Evolutionary conservation across 73 alveolate genomes (phyloP), one percentile per base, ranked within the genome.

Genomic region (Effrenium voratum): DNA sequence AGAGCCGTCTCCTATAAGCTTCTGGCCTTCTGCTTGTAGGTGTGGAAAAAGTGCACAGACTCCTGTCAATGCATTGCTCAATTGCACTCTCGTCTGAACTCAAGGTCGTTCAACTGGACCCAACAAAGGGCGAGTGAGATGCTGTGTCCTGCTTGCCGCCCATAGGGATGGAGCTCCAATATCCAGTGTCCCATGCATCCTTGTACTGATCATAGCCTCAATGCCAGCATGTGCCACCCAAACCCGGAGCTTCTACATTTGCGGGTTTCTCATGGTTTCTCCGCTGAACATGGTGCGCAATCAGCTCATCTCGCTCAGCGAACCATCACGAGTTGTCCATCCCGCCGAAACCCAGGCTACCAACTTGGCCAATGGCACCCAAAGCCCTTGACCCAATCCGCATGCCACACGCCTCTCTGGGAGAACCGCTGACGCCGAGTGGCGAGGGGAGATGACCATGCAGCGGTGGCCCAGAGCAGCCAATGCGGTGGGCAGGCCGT

Each of bases 381-480:
- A n/a, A n/a, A n/a, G n/a, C n/a, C n/a, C n/a, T n/a, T n/a, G n/a
- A n/a, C n/a, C n/a, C n/a, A n/a, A n/a, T n/a, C n/a, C n/a, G n/a
- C n/a, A n/a, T n/a, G n/a, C n/a, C n/a, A n/a, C n/a, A n/a, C n/a
- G n/a, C n/a, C n/a, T n/a, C n/a, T n/a, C n/a, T n/a, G n/a, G n/a
- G n/a, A n/a, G n/a, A n/a, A n/a, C n/a, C n/a, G n/a, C n/a, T n/a
- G 0, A 15, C 22, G 83, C 83, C 50, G n/a, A 36, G 50, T 5
- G 1, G 36, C 97, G 97, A 45, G 97, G 97, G 49, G 97, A 57
- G 43, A 90, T 46, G 76, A 59, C 79, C 97, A 90, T 90, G 88
- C 50, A 34, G 40, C 97, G 98, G 73, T 92, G 98, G 91, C 98
- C 98, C 91, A 92, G 36, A 3, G 91, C 98, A 12, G 98, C 98